These are phyloP conservation scores for Pseudognaphalium luteoalbum DNA, from an alignment of 129 eudicot genomes.

Conservation along the genomic window DNA sequence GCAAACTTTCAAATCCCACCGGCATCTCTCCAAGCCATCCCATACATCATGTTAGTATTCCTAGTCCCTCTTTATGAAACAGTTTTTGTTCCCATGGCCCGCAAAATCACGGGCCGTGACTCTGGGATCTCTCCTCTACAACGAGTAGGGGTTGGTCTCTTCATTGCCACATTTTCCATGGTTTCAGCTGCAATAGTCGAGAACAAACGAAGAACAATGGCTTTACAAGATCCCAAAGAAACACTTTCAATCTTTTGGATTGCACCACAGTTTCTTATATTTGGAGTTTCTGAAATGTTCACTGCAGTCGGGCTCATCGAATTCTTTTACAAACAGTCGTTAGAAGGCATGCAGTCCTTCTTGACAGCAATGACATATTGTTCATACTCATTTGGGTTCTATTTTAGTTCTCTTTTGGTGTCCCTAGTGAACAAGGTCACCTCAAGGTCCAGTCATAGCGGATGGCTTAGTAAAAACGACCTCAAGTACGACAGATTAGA, in stretches of 20 bases:
- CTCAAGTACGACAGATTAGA: slow-evolving; percentile 67
- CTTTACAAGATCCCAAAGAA: slow-evolving; percentile 22
- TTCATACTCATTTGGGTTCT: slow-evolving; percentile 84
- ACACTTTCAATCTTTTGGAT: slow-evolving; percentile 71
- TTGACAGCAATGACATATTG: slow-evolving; percentile 87
- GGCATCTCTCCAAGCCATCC: slow-evolving; percentile 78
- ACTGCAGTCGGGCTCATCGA: slow-evolving; percentile 81
- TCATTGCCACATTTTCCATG: slow-evolving; percentile 87
- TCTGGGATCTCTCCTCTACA: slow-evolving; percentile 81
- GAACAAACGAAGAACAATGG: slow-evolving; percentile 54
- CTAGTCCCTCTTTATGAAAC: slow-evolving; percentile 77
- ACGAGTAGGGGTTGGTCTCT: slow-evolving; percentile 71
- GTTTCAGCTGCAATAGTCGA: slow-evolving; percentile 74
- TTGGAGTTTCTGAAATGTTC: slow-evolving; percentile 88
- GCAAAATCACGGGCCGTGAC: slow-evolving; percentile 52
- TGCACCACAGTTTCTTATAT: slow-evolving; percentile 75
- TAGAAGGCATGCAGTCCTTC: slow-evolving; percentile 78
- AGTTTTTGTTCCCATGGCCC: slow-evolving; percentile 56
- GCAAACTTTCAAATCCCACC: slow-evolving; percentile 65
- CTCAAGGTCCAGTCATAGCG: slow-evolving; percentile 47
- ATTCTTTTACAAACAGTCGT: slow-evolving; percentile 76
- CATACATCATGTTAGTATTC: slow-evolving; percentile 64
- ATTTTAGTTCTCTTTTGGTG: slow-evolving; percentile 68
- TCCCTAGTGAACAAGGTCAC: slow-evolving; percentile 69
- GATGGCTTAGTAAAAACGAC: slow-evolving; percentile 77